Evolutionary conservation across 208 protist species (phyloP).

Genomic region (Leptomonas pyrrhocoris): DNA sequence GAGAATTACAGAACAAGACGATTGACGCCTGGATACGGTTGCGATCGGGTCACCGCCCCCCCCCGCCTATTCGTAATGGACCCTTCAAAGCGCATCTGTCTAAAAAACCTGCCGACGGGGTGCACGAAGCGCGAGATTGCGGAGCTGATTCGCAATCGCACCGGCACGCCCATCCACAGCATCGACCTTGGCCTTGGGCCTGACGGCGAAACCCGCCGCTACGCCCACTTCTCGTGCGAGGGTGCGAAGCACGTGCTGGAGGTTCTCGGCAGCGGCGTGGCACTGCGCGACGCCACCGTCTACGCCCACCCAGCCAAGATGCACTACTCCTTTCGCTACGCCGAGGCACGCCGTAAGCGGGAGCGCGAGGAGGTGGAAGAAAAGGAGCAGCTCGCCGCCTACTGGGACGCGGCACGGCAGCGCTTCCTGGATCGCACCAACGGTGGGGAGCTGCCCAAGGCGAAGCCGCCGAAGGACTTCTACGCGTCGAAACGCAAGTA

Average conservation of each 20-base stretch:
- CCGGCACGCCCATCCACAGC: constrained; percentile 76
- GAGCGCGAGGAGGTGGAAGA: constrained; percentile 67
- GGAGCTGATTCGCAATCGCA: constrained; percentile 80
- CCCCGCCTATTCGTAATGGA: constrained; percentile 48
- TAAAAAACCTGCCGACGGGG: constrained; percentile 81
- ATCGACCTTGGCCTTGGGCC: constrained; percentile 82
- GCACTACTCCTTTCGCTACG: constrained; percentile 78
- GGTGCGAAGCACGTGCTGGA: constrained; percentile 81
- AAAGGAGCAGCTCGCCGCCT: constrained; percentile 35
- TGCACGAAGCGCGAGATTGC: constrained; percentile 87
- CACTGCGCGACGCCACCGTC: constrained; percentile 41
- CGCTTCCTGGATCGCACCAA: constrained; percentile 55
- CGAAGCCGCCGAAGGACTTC: constrained; percentile 59
- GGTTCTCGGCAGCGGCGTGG: constrained; percentile 50
- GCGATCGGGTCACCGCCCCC: too few species aligned
- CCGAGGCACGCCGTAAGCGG: constrained; percentile 71
- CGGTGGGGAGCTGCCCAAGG: constrained; percentile 52
- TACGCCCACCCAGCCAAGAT: constrained; percentile 54
- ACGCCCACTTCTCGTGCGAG: constrained; percentile 87
- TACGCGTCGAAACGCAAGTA: constrained; percentile 64
- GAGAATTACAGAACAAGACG: too few species aligned
- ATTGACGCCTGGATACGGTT: too few species aligned
- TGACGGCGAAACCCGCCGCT: constrained; percentile 61
- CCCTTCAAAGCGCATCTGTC: constrained; percentile 84
- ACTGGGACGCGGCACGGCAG: constrained; percentile 35